These are phyloP conservation scores for Moringa oleifera DNA, from an alignment of 345 rosid genomes.

Conservation along the genomic window DNA sequence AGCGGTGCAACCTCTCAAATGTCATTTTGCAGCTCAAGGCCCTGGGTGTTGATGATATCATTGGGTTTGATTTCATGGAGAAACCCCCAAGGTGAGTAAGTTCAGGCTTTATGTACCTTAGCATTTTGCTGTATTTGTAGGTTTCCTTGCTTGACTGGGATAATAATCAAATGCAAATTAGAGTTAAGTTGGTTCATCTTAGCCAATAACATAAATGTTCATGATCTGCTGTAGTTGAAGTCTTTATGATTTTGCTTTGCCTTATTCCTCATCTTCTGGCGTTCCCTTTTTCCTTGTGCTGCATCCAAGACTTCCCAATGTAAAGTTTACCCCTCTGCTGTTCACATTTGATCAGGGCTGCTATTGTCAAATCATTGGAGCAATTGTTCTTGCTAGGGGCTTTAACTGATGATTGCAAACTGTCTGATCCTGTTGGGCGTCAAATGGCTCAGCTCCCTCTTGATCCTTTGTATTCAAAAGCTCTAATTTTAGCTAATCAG, in stretches of 20 bases:
- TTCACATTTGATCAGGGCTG: slow-evolving; percentile 48
- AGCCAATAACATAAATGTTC: background rate
- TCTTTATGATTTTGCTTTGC: background rate
- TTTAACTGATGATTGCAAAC: slow-evolving; percentile 77
- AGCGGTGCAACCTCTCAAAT: slow-evolving; percentile 87
- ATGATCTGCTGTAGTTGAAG: background rate
- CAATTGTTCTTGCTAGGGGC: slow-evolving; percentile 80
- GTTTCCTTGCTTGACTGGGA: background rate
- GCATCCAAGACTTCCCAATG: too few species aligned
- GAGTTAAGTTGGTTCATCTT: background rate
- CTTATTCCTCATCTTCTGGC: background rate
- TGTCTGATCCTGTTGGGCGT: slow-evolving; percentile 70
- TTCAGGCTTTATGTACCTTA: slow-evolving; percentile 1
- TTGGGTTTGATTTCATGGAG: slow-evolving; percentile 91
- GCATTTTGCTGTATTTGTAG: background rate
- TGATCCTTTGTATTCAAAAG: slow-evolving; percentile 83
- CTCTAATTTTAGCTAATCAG: slow-evolving; percentile 73
- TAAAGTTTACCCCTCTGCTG: background rate
- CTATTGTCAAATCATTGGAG: slow-evolving; percentile 76
- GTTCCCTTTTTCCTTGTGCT: background rate
- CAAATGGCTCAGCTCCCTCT: slow-evolving; percentile 95
- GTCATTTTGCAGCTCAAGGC: slow-evolving; percentile 90
- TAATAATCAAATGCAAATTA: background rate
- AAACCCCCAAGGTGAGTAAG: slow-evolving; percentile 70
- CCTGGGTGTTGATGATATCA: slow-evolving; percentile 78